Evolutionary conservation across 495 filamentous ascomycete genomes (phyloP).

Genomic region (Xylaria sp.): DNA sequence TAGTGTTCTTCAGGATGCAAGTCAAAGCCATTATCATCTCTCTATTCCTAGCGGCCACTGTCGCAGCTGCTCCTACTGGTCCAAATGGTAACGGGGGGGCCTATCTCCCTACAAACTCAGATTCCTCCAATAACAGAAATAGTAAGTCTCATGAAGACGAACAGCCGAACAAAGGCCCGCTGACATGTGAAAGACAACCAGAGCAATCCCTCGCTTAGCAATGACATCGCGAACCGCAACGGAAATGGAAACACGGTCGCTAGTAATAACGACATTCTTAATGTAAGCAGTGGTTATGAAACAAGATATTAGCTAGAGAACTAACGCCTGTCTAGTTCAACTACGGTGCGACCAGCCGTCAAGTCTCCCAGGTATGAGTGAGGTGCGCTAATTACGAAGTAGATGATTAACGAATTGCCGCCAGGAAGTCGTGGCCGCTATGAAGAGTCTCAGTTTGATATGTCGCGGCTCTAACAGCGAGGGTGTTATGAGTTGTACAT

Average conservation of each 20-base stretch:
- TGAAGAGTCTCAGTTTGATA: constrained; percentile 3
- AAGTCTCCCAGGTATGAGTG: constrained; percentile 8
- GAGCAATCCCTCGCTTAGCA: neutral
- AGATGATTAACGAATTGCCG: constrained; percentile 8
- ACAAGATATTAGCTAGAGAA: neutral
- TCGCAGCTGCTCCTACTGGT: neutral
- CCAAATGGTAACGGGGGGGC: too few species aligned
- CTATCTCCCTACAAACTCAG: too few species aligned
- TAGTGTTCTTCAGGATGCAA: neutral
- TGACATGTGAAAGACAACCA: constrained; percentile 1
- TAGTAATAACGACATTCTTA: constrained; percentile 4
- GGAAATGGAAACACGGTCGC: constrained; percentile 12
- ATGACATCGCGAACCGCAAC: neutral
- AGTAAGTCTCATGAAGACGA: neutral
- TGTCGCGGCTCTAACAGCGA: neutral
- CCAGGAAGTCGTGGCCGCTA: constrained; percentile 8
- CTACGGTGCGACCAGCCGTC: constrained; percentile 7
- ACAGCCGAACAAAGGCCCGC: neutral
- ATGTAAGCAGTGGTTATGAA: neutral
- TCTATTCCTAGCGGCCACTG: neutral
- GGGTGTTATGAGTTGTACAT: constrained; percentile 5
- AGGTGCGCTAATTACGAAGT: neutral
- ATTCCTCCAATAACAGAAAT: neutral
- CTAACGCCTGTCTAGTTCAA: neutral
- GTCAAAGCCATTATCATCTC: neutral